A percentile compares a stretch with the other conserved stretches of the same genome.
phyloP scores from a whole-genome alignment of 2,329 filamentous ascomycete genomes.

The Diaporthe caulivora region DNA sequence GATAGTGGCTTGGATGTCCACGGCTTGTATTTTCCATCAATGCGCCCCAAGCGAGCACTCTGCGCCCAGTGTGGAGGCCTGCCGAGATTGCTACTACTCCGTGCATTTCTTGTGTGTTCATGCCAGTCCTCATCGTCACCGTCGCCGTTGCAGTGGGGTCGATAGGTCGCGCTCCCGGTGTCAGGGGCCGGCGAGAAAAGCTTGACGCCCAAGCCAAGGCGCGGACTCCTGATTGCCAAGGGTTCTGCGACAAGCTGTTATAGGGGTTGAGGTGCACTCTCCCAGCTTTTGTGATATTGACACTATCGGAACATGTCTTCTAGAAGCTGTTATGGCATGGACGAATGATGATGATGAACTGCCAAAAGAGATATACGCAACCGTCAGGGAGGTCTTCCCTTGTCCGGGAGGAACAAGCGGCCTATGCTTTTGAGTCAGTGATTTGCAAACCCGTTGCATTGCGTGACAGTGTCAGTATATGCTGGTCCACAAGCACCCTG shows the following conservation, averaged over 20 bases:
- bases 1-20: constrained; percentile 25
- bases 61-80: background rate
- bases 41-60: constrained; percentile 20
- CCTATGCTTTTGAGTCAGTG: constrained; percentile 19
- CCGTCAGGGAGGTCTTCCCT: background rate
- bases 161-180: constrained; percentile 4
- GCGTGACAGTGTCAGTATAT: background rate
- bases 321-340: constrained; percentile 23
- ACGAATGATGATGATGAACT: background rate
- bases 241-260: constrained; percentile 18
- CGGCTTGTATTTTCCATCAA: constrained; percentile 6
- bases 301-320: background rate
- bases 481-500: constrained; percentile 1
- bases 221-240: background rate
- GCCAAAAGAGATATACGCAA: background rate
- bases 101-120: background rate
- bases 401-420: background rate
- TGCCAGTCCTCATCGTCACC: constrained; percentile 8
- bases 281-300: background rate
- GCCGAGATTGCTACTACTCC: constrained; percentile 1
- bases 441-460: constrained; percentile 4
- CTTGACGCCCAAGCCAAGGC: constrained; percentile 35
- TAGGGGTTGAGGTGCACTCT: constrained; percentile 12
- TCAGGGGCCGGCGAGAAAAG: constrained; percentile 23
- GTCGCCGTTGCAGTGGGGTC: constrained; percentile 19